These are phyloP conservation scores for Tetrapisispora iriomotensis DNA, from an alignment of 805 yeast species.

Conservation along the genomic window DNA sequence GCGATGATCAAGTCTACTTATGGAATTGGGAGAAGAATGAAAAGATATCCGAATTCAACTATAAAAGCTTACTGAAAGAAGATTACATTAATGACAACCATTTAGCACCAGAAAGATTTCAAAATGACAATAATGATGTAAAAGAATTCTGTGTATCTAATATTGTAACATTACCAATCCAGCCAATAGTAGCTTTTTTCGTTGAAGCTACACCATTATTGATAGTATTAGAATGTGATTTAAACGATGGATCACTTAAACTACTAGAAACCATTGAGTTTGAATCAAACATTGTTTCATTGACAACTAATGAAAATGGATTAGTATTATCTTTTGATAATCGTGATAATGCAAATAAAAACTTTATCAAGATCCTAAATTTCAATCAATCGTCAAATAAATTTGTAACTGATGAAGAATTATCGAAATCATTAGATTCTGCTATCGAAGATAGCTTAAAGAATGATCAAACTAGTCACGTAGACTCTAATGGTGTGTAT, in stretches of 20 bases:
- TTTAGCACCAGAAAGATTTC: conserved; percentile 54
- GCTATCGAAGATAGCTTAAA: conserved; percentile 15
- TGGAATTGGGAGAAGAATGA: conserved; percentile 72
- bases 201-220: conserved; percentile 44
- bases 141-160: conserved; percentile 47
- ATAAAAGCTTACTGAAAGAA: conserved; percentile 32
- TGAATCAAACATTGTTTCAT: conserved; percentile 23
- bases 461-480: conserved; percentile 27
- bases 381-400: conserved; percentile 14
- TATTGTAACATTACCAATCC: conserved; percentile 29
- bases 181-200: conserved; percentile 34
- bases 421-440: conserved; percentile 13
- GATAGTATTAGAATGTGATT: conserved; percentile 22
- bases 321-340: conserved; percentile 30
- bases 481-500: conserved; percentile 32
- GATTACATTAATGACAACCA: conserved; percentile 46
- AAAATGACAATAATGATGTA: conserved; percentile 37
- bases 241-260: conserved; percentile 13
- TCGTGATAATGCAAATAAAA: conserved; percentile 10
- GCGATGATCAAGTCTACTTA: conserved; percentile 60
- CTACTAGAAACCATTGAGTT: conserved; percentile 26
- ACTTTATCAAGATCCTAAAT: conserved; percentile 13
- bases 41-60: conserved; percentile 40
- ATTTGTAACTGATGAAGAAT: conserved; percentile 17
- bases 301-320: conserved; percentile 25